These are phyloP conservation scores for Brassica rapa DNA, from an alignment of 345 rosid genomes.

Conservation along the genomic window DNA sequence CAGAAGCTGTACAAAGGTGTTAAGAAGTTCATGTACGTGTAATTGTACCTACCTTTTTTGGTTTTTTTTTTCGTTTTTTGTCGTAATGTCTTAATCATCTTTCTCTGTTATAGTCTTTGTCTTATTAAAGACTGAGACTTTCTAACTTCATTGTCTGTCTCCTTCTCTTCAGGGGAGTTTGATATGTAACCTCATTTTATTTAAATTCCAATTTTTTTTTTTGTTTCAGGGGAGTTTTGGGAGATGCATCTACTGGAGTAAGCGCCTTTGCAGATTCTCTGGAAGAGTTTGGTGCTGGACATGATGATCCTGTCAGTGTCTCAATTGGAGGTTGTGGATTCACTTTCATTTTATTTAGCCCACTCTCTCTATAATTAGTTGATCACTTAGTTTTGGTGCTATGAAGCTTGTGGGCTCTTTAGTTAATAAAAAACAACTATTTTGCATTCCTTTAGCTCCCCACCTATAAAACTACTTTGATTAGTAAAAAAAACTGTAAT, in stretches of 20 bases:
- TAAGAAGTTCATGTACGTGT: constrained; percentile 61
- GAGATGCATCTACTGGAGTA: constrained; percentile 70
- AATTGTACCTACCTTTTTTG: background rate
- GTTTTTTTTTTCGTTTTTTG: constrained; percentile 19
- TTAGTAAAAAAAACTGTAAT: background rate
- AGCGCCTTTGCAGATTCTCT: constrained; percentile 65
- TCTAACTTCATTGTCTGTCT: background rate
- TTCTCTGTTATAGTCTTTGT: constrained; percentile 1
- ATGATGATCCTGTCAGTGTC: constrained; percentile 79
- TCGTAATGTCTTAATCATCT: constrained; percentile 15
- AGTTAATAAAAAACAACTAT: background rate
- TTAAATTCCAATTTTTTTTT: background rate
- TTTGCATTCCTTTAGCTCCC: background rate
- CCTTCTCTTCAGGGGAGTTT: background rate
- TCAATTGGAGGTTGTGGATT: constrained; percentile 75
- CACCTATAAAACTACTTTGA: background rate
- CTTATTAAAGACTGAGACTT: constrained; percentile 4
- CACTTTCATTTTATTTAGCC: background rate
- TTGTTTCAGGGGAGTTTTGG: constrained; percentile 64
- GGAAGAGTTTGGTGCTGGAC: constrained; percentile 87
- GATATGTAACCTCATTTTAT: background rate
- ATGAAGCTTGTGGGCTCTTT: background rate
- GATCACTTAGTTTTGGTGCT: background rate
- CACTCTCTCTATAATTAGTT: background rate
- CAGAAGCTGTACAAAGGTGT: constrained; percentile 69